A percentile compares a stretch with the other conserved stretches of the same genome.
Evolutionary conservation across 148 eudicot species (phyloP).

Genomic region (Drosera capensis): DNA sequence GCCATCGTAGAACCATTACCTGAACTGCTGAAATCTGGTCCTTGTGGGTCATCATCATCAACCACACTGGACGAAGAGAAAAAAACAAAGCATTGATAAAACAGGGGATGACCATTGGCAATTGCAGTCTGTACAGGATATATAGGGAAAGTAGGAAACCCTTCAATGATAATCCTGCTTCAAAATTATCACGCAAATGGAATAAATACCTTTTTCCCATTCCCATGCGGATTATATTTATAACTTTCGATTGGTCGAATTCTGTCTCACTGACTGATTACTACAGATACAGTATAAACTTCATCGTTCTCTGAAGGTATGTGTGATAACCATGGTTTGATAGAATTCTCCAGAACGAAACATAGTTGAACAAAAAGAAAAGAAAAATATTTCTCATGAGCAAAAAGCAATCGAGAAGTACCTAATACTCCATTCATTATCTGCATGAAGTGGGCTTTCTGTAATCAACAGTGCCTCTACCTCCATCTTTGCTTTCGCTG

Average conservation of each 20-base stretch:
- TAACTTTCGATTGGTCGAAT: no score
- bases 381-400: background rate
- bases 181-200: no score
- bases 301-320: no score
- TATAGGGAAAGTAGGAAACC: no score
- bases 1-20: conserved; percentile 19
- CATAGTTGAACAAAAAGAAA: background rate
- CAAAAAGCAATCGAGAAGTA: conserved; percentile 3
- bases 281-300: no score
- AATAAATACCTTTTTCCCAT: no score
- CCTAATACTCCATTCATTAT: conserved; percentile 95
- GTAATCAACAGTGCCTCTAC: conserved; percentile 30
- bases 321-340: no score
- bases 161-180: no score
- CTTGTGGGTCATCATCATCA: conserved; percentile 38
- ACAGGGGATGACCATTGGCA: conserved; percentile 3
- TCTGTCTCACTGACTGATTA: no score
- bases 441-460: conserved; percentile 59
- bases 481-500: conserved; percentile 67
- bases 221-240: no score
- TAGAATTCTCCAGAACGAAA: background rate
- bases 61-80: conserved; percentile 38
- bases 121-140: background rate
- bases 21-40: conserved; percentile 21
- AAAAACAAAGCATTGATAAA: conserved; percentile 2